Percentiles rank a stretch among this genome's conserved stretches.
Conservation (phyloP, 768 basidiomycete species). For the Boletus subcaerulescens region DNA sequence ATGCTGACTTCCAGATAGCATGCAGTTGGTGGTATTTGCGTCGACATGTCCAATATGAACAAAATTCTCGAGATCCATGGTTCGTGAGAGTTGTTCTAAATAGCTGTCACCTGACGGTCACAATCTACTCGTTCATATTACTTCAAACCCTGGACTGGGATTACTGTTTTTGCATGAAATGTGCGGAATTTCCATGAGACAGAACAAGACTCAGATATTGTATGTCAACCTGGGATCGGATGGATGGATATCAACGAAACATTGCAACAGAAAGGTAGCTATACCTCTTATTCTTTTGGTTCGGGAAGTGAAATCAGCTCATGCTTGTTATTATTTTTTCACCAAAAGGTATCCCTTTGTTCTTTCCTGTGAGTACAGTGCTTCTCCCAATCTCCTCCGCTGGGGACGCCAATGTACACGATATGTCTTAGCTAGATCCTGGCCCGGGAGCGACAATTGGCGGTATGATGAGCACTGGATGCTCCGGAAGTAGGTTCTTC, state of each 20-base stretch:
- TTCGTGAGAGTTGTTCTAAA: constrained; percentile 23
- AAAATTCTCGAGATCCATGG: constrained; percentile 72
- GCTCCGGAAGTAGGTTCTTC: constrained; percentile 65
- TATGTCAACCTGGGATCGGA: constrained; percentile 68
- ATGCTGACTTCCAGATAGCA: constrained; percentile 13
- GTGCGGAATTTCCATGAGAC: not conserved
- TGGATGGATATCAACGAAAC: constrained; percentile 75
- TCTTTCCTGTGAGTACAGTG: constrained; percentile 64
- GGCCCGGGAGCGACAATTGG: constrained; percentile 80
- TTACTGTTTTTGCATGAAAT: not conserved
- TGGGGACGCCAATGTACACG: not conserved
- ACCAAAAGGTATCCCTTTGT: constrained; percentile 63
- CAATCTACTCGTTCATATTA: not conserved
- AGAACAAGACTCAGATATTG: constrained; percentile 71
- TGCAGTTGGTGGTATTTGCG: constrained; percentile 62
- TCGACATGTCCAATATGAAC: constrained; percentile 80
- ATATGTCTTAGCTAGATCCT: constrained; percentile 57
- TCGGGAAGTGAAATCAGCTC: not conserved
- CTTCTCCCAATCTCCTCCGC: not conserved
- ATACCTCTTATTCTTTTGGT: not conserved
- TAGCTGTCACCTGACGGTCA: not conserved
- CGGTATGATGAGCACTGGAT: constrained; percentile 85
- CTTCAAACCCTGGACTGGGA: not conserved
- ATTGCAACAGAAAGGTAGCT: constrained; percentile 55
- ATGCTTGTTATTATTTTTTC: not conserved